Evolutionary conservation across 2,329 filamentous ascomycete species (phyloP).

Genomic region (Cladosporium sp.): DNA sequence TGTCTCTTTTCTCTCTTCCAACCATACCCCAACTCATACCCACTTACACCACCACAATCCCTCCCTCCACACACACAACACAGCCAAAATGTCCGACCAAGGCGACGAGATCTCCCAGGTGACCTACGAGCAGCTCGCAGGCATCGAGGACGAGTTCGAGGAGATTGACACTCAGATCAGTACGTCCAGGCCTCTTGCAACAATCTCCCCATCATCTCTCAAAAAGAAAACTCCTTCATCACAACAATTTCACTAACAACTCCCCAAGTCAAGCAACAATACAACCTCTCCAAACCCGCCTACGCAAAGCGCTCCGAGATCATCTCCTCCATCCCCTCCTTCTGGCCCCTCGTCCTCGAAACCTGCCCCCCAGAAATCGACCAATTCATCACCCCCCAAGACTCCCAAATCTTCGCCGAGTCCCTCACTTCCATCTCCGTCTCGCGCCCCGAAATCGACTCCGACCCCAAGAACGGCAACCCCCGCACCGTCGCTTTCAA

Average conservation of each 20-base stretch:
- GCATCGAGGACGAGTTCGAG: constrained; percentile 81
- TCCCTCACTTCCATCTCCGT: constrained; percentile 70
- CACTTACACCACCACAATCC: not conserved
- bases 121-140: constrained; percentile 74
- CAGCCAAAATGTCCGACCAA: constrained; percentile 10
- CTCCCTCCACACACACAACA: not conserved
- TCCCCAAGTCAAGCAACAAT: constrained; percentile 49
- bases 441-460: constrained; percentile 74
- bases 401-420: constrained; percentile 70
- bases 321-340: constrained; percentile 74
- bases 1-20: not conserved
- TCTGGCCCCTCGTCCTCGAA: constrained; percentile 94
- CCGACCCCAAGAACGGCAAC: constrained; percentile 57
- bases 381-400: constrained; percentile 79
- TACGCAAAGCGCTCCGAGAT: constrained; percentile 74
- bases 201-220: too few species aligned
- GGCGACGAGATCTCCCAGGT: constrained; percentile 33
- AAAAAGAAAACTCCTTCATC: too few species aligned
- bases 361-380: constrained; percentile 83
- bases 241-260: constrained; percentile 20
- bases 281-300: constrained; percentile 66
- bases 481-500: constrained; percentile 76
- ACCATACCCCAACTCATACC: not conserved
- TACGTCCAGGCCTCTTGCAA: constrained; percentile 59
- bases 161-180: constrained; percentile 79